Conservation (phyloP, 2,329 filamentous ascomycete genomes). For the Aotearoamyces nothofagi region DNA sequence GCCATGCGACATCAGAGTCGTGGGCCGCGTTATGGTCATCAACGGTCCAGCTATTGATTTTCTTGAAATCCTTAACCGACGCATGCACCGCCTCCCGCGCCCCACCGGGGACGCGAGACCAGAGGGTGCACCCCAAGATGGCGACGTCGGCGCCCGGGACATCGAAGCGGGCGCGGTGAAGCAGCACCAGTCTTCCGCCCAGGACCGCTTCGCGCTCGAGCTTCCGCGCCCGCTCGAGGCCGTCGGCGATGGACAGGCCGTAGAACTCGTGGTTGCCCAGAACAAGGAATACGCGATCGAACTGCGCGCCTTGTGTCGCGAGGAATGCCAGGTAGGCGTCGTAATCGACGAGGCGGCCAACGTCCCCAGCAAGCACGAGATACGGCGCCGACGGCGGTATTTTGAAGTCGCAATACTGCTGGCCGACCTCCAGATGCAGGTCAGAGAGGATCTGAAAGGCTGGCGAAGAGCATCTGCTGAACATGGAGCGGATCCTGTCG, state of each 20-base stretch:
- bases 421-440: slow-evolving; percentile 30
- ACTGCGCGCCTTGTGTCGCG: slow-evolving; percentile 23
- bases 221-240: slow-evolving; percentile 21
- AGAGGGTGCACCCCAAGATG: slow-evolving; percentile 41
- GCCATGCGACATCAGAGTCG: slow-evolving; percentile 32
- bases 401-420: slow-evolving; percentile 26
- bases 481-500: too few relatives aligned
- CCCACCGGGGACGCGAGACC: slow-evolving; percentile 31
- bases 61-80: slow-evolving; percentile 36
- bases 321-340: slow-evolving; percentile 29
- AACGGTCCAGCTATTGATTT: slow-evolving; percentile 35
- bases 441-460: slow-evolving; percentile 31
- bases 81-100: slow-evolving; percentile 23
- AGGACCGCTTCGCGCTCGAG: slow-evolving; percentile 25
- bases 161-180: slow-evolving; percentile 28
- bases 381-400: slow-evolving; percentile 25
- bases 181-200: slow-evolving; percentile 23
- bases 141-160: slow-evolving; percentile 26
- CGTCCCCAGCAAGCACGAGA: slow-evolving; percentile 33
- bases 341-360: slow-evolving; percentile 32
- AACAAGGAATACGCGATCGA: slow-evolving; percentile 29
- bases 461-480: too few relatives aligned
- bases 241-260: slow-evolving; percentile 23
- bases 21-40: slow-evolving; percentile 32
- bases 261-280: slow-evolving; percentile 41